Percentiles rank a stretch among this genome's conserved stretches.
Evolutionary conservation across 148 eudicot species (phyloP).

Genomic region (Chenopodium album): DNA sequence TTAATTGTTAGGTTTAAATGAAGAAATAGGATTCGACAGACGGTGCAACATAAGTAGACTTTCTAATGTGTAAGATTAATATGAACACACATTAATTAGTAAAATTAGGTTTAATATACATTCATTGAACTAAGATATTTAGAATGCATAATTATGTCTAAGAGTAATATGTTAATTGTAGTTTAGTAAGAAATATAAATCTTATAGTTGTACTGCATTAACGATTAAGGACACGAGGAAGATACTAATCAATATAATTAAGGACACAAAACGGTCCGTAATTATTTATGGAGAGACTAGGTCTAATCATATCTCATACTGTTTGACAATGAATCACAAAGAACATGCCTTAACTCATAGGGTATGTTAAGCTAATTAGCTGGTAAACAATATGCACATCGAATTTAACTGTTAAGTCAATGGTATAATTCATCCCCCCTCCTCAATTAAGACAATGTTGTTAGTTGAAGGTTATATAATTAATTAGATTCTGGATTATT

Average conservation of each 20-base stretch:
- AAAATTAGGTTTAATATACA: background rate
- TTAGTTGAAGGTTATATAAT: background rate
- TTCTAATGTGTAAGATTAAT: background rate
- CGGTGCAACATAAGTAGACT: conserved; percentile 20
- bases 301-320: background rate
- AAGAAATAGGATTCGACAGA: background rate
- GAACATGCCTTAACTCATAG: conserved; percentile 4
- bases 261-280: background rate
- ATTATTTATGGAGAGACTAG: background rate
- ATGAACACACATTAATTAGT: background rate
- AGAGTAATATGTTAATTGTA: no score
- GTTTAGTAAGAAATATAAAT: background rate
- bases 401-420: background rate
- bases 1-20: conserved; percentile 5
- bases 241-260: background rate
- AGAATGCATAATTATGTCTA: no score
- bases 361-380: background rate
- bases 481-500: background rate
- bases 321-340: background rate
- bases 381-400: background rate
- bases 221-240: background rate
- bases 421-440: conserved; percentile 22
- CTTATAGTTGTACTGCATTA: conserved; percentile 21
- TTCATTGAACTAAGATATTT: conserved; percentile 28
- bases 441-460: background rate